Evolutionary conservation across 306 rosid species (phyloP), one percentile per base, ranked within the genome.

Genomic region (Sophora flavescens): DNA sequence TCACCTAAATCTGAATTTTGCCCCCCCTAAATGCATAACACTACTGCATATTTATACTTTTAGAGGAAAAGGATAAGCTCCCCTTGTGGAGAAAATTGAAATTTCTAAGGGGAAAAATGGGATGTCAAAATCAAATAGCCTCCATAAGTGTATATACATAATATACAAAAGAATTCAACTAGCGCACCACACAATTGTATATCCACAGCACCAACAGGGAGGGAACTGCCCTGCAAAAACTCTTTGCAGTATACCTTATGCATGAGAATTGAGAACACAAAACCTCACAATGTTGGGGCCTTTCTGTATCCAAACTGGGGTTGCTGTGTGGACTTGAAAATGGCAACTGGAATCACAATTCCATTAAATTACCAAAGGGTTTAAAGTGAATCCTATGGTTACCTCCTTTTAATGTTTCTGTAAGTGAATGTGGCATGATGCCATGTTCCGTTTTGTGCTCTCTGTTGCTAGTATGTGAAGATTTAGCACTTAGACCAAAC

Each of bases 191-290:
- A 57, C 48, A 78, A 76, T 84, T 85, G 89, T 68, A 84, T 28
- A 88, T 88, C 82, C 80, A 89, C 89, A 72, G 96, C 96, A 86
- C 89, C 96, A 82, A 89, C 91, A 7, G 97, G 96, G 45, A 93
- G 92, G 18, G 97, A 88, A 86, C 85, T 71, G 97, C 70, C 74
- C 98, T 84, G 84, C 35, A 67, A 28, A 63, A 80, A 66, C 82
- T 80, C 85, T 77, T 86, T 53, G 78, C 72, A 56, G 72, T 67
- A 45, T 58, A 35, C 62, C 83, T 75, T 82, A 82, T 36, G 44
- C 74, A 7, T 82, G 63, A 59, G 84, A 81, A 77, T 78, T 82
- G 63, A 63, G 84, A 81, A 77, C 80, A 76, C 76, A 52, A 78
- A 11, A 60, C 86, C 87, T 65, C 68, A 69, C 88, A 84, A 72